These are phyloP conservation scores for Epithele typhae DNA, from an alignment of 768 basidiomycete species.

Conservation along the genomic window DNA sequence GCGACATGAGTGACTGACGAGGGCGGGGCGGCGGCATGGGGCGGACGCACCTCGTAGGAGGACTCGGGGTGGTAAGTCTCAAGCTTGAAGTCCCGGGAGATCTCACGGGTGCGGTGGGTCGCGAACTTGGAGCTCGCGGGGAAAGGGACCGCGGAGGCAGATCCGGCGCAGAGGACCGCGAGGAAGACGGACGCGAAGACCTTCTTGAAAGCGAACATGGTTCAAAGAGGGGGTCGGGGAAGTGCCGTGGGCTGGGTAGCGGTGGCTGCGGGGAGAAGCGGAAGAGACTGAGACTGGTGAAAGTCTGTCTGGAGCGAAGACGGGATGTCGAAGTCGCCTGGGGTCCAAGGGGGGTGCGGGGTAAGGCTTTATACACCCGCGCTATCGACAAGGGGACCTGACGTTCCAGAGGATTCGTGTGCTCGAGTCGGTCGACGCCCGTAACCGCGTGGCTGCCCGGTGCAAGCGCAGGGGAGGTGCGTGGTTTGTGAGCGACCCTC, in stretches of 20 bases:
- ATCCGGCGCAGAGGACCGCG: slow-evolving; percentile 14
- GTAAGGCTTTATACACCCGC: too few species aligned
- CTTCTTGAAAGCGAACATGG: slow-evolving; percentile 15
- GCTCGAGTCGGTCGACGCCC: too few species aligned
- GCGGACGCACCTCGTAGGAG: slow-evolving; percentile 19
- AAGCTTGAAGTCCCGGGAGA: slow-evolving; percentile 20
- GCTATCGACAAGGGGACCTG: too few species aligned
- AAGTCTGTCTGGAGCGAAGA: slow-evolving; percentile 14
- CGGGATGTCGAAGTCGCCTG: slow-evolving; percentile 13
- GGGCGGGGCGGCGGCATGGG: too few species aligned
- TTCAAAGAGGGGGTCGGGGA: not conserved
- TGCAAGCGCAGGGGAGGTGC: too few species aligned
- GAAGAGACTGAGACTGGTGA: slow-evolving; percentile 9
- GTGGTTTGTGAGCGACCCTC: too few species aligned
- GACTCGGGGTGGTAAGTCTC: slow-evolving; percentile 26
- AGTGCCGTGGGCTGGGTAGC: slow-evolving; percentile 1
- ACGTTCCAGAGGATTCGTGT: too few species aligned
- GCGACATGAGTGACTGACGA: too few species aligned
- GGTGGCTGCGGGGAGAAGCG: not conserved
- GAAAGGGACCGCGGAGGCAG: slow-evolving; percentile 13
- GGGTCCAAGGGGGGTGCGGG: too few species aligned
- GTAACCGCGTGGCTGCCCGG: too few species aligned
- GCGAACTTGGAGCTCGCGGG: slow-evolving; percentile 17
- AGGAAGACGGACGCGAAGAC: slow-evolving; percentile 14
- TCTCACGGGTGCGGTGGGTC: slow-evolving; percentile 22